phyloP scores from a whole-genome alignment of 1,284 basidiomycete species.

The Tetrapyrgos nigripes region DNA sequence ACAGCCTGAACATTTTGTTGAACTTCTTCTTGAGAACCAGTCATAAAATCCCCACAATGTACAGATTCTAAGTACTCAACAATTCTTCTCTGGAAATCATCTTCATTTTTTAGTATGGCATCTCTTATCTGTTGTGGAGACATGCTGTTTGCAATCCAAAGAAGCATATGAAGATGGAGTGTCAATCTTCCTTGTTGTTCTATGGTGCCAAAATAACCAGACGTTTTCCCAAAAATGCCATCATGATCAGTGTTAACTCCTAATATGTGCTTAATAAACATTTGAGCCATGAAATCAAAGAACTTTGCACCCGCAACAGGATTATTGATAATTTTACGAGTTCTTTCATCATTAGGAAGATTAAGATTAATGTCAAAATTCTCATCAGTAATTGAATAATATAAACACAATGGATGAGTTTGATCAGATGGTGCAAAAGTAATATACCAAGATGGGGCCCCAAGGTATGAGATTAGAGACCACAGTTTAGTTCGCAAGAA shows the following conservation, averaged over 20 bases:
- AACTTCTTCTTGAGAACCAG: constrained; percentile 9
- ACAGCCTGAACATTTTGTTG: too few relatives aligned
- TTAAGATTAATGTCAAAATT: too few relatives aligned
- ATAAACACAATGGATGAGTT: too few relatives aligned
- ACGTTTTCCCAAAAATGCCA: constrained; percentile 30
- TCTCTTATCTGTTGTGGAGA: constrained; percentile 34
- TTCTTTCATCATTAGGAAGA: too few relatives aligned
- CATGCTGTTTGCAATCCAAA: constrained; percentile 34
- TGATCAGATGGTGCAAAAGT: constrained; percentile 35
- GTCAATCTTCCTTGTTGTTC: constrained; percentile 45
- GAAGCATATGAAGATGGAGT: constrained; percentile 34
- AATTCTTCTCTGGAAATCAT: constrained; percentile 21
- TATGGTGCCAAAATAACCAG: constrained; percentile 41
- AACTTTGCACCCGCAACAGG: too few relatives aligned
- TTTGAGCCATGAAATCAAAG: too few relatives aligned
- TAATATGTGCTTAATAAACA: too few relatives aligned
- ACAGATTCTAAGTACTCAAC: constrained; percentile 21
- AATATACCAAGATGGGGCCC: constrained; percentile 34
- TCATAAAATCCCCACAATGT: constrained; percentile 19
- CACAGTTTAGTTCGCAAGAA: constrained; percentile 43
- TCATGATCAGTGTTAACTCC: constrained; percentile 12
- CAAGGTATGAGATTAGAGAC: constrained; percentile 34
- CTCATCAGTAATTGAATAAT: too few relatives aligned
- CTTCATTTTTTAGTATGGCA: constrained; percentile 20
- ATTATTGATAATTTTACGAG: too few relatives aligned